phyloP scores from a whole-genome alignment of 495 filamentous ascomycete genomes.

The Podospora fimiseda region DNA sequence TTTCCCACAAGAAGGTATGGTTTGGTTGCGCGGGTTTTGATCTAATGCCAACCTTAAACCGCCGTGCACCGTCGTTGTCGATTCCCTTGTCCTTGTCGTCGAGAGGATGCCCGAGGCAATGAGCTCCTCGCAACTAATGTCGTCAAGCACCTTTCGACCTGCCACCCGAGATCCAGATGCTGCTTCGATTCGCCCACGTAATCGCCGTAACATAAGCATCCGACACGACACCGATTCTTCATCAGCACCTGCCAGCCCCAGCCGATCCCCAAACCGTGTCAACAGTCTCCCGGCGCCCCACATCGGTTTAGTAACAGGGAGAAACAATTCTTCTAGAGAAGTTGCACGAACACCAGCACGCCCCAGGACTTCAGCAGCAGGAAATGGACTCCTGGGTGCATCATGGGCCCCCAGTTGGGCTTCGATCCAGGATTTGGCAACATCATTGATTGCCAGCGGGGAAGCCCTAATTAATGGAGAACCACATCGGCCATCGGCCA shows the following conservation, averaged over 20 bases:
- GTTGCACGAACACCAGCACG: conserved; percentile 24
- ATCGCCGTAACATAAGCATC: conserved; percentile 21
- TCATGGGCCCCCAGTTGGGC: conserved; percentile 44
- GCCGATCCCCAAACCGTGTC: conserved; percentile 29
- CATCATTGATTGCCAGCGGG: conserved; percentile 35
- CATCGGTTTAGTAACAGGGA: conserved; percentile 31
- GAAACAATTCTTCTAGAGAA: conserved; percentile 25
- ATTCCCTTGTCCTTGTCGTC: conserved; percentile 17
- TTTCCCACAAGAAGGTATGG: no score
- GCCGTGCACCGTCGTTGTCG: conserved; percentile 14
- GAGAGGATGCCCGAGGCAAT: conserved; percentile 26
- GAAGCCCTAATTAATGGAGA: conserved; percentile 22
- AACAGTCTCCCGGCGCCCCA: conserved; percentile 35
- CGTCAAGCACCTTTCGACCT: conserved; percentile 22
- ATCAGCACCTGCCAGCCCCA: conserved; percentile 21
- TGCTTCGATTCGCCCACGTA: conserved; percentile 22
- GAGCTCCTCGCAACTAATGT: conserved; percentile 21
- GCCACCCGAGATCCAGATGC: conserved; percentile 20
- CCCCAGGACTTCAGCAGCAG: conserved; percentile 28
- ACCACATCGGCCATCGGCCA: conserved; percentile 26
- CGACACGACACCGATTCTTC: conserved; percentile 10
- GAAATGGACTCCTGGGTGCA: conserved; percentile 33
- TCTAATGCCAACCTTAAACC: conserved; percentile 28
- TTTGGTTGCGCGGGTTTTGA: conserved; percentile 3
- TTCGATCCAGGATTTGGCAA: conserved; percentile 38